Percentiles rank a stretch among this genome's conserved stretches.
phyloP scores from a whole-genome alignment of 306 rosid genomes.

The Senna siamea region DNA sequence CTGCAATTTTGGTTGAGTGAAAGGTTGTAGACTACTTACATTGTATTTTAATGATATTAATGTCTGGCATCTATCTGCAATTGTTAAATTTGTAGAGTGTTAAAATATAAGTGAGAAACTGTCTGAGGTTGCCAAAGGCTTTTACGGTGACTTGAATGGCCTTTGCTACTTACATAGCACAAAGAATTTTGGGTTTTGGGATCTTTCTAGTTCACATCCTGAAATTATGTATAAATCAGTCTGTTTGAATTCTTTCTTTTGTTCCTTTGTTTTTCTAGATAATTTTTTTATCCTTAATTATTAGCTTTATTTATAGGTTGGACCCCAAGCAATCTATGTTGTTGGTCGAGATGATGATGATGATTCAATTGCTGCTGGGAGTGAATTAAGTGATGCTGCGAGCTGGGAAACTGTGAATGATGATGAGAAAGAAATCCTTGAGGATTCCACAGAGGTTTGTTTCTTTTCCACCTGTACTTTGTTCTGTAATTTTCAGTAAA shows the following conservation, averaged over 20 bases:
- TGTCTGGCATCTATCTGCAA: slow-evolving; percentile 18
- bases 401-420: slow-evolving; percentile 98
- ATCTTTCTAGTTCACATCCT: slow-evolving; percentile 6
- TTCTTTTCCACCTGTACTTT: slow-evolving; percentile 39
- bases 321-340: slow-evolving; percentile 98
- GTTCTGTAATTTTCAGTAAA: slow-evolving; percentile 28
- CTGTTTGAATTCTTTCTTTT: slow-evolving; percentile 1
- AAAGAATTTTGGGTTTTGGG: slow-evolving; percentile 12
- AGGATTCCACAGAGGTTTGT: slow-evolving; percentile 70
- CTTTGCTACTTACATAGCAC: slow-evolving; percentile 15
- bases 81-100: slow-evolving; percentile 15
- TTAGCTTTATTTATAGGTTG: slow-evolving; percentile 67
- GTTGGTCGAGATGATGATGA: slow-evolving; percentile 98
- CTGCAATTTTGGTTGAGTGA: slow-evolving; percentile 2
- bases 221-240: slow-evolving; percentile 23
- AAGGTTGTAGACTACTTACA: slow-evolving; percentile 17
- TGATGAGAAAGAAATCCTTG: slow-evolving; percentile 67
- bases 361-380: slow-evolving; percentile 85
- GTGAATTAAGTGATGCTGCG: slow-evolving; percentile 93
- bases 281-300: slow-evolving; percentile 2
- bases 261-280: background rate
- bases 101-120: slow-evolving; percentile 24
- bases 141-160: slow-evolving; percentile 26
- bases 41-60: slow-evolving; percentile 24
- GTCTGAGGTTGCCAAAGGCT: slow-evolving; percentile 13